Evolutionary conservation across 257 asterid species (phyloP).

Genomic region (Solanum sparsipilum): DNA sequence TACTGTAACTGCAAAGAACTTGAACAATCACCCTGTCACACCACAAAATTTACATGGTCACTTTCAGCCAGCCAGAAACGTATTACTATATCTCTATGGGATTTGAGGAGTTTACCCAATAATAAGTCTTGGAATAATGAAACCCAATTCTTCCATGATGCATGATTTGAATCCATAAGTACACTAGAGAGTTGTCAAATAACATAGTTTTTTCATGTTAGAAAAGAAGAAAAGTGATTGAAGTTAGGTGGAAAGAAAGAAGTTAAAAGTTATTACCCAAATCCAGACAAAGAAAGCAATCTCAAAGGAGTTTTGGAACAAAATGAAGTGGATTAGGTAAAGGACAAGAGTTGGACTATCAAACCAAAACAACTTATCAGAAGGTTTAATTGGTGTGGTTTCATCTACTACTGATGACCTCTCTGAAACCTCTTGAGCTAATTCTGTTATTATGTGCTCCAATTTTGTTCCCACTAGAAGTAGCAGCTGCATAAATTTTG

Average conservation of each 20-base stretch:
- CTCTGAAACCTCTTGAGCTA: conserved; percentile 50
- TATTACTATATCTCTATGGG: not conserved
- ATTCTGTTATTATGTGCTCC: conserved; percentile 69
- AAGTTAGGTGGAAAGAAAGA: not conserved
- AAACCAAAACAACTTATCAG: conserved; percentile 89
- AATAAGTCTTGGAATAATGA: conserved; percentile 57
- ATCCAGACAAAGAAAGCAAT: conserved; percentile 87
- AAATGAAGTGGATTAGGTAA: conserved; percentile 82
- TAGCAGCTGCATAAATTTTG: conserved; percentile 39
- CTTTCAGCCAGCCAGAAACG: not conserved
- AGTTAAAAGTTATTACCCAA: conserved; percentile 44
- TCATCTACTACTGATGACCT: conserved; percentile 13
- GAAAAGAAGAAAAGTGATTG: not conserved
- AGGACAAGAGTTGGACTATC: conserved; percentile 48
- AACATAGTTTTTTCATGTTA: not conserved
- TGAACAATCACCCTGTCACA: conserved; percentile 36
- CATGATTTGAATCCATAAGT: conserved; percentile 82
- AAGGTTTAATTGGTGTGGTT: conserved; percentile 33
- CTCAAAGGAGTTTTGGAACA: conserved; percentile 86
- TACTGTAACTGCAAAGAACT: conserved; percentile 53
- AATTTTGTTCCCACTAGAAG: conserved; percentile 75
- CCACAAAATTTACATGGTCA: not conserved
- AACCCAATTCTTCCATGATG: conserved; percentile 68
- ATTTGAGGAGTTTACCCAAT: conserved; percentile 40
- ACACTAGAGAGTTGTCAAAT: conserved; percentile 19